A percentile compares a stretch with the other conserved stretches of the same genome.
phyloP scores from a whole-genome alignment of 2,329 filamentous ascomycete species.

The Diaporthe humulicola region DNA sequence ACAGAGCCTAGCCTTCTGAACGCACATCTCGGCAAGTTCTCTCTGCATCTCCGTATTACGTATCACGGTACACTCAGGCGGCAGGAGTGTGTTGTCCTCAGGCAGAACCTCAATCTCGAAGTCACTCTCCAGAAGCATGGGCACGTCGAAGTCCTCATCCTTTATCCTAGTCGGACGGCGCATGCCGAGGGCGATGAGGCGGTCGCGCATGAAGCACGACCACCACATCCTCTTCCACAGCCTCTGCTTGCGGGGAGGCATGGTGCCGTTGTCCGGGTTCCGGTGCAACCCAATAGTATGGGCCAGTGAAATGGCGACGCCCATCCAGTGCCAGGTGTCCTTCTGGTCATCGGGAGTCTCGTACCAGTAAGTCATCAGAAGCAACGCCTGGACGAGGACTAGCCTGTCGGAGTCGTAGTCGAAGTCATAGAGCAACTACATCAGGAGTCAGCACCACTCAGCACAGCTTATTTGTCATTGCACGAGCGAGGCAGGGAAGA shows the following conservation, averaged over 20 bases:
- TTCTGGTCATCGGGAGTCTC: constrained; percentile 97
- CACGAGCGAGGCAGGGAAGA: constrained; percentile 39
- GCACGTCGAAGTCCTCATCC: constrained; percentile 92
- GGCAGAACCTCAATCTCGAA: constrained; percentile 83
- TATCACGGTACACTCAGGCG: constrained; percentile 77
- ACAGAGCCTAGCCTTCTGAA: constrained; percentile 91
- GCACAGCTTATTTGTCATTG: not conserved
- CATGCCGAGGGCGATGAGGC: constrained; percentile 93
- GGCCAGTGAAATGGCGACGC: constrained; percentile 90
- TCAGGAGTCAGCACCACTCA: constrained; percentile 30
- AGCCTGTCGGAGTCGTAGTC: constrained; percentile 94
- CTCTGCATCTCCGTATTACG: constrained; percentile 80
- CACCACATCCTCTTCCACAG: constrained; percentile 98
- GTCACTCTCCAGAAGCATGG: constrained; percentile 86
- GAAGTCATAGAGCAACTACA: constrained; percentile 90
- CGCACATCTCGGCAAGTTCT: constrained; percentile 88
- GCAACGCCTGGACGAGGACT: constrained; percentile 86
- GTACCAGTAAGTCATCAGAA: constrained; percentile 98
- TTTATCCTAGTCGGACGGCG: constrained; percentile 92
- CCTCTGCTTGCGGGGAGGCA: constrained; percentile 80
- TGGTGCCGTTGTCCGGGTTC: constrained; percentile 81
- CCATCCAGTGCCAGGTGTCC: constrained; percentile 99
- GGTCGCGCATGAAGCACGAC: constrained; percentile 96
- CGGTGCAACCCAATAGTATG: constrained; percentile 95
- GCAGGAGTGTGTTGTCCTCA: constrained; percentile 76